These are phyloP conservation scores for Geotrichum candidum DNA, from an alignment of 1,139 yeast species.

Conservation along the genomic window DNA sequence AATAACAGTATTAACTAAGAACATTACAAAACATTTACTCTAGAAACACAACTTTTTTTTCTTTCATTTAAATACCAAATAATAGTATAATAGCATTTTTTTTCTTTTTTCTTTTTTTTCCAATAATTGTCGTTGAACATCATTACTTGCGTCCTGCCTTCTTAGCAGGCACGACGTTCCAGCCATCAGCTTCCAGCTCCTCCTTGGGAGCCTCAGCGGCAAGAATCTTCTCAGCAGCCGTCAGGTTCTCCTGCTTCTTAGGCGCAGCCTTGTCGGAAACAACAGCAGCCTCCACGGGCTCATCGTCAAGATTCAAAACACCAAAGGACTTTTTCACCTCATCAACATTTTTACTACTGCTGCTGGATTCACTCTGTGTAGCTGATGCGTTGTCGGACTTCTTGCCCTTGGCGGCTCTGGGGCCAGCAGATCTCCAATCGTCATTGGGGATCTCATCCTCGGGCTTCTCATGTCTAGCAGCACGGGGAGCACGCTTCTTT, in stretches of 20 bases:
- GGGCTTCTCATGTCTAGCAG: not conserved
- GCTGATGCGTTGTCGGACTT: not conserved
- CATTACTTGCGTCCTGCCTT: conserved; percentile 13
- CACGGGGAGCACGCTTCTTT: not conserved
- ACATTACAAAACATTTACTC: not conserved
- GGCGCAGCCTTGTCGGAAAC: not conserved
- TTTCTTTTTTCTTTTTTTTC: not conserved
- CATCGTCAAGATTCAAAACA: conserved; percentile 6
- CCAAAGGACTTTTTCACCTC: not conserved
- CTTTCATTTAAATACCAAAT: not conserved
- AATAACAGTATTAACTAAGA: not conserved
- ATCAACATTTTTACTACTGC: conserved; percentile 1
- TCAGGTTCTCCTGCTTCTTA: not conserved
- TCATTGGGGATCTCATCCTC: not conserved
- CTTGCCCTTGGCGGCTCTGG: conserved; percentile 4
- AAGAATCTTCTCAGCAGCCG: not conserved
- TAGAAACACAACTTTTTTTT: not conserved
- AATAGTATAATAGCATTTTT: not conserved
- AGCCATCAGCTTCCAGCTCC: conserved; percentile 29
- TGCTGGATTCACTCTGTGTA: not conserved
- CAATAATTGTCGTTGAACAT: conserved; percentile 10
- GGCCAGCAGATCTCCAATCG: conserved; percentile 7
- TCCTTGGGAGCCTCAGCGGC: conserved; percentile 6
- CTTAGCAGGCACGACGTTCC: conserved; percentile 29
- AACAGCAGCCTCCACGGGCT: not conserved